phyloP scores from a whole-genome alignment of 2,329 filamentous ascomycete genomes.

The Diaporthe humulicola region DNA sequence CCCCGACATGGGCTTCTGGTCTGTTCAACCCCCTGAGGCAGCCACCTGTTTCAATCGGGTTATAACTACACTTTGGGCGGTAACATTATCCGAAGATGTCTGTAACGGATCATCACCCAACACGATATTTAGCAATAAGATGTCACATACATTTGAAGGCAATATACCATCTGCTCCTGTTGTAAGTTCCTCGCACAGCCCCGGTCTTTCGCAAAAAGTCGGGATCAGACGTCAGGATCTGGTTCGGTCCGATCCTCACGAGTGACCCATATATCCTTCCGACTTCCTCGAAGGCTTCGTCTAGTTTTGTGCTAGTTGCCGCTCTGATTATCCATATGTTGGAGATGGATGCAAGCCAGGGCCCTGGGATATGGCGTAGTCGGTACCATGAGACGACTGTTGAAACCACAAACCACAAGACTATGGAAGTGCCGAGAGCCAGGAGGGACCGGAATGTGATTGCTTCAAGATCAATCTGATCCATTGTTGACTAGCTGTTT shows the following conservation, averaged over 20 bases:
- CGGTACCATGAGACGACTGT: conserved; percentile 40
- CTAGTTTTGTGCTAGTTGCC: conserved; percentile 43
- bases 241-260: conserved; percentile 52
- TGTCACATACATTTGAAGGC: conserved; percentile 7
- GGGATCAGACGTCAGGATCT: conserved; percentile 52
- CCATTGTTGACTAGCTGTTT: background rate
- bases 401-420: conserved; percentile 39
- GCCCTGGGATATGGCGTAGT: conserved; percentile 46
- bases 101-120: too few relatives aligned
- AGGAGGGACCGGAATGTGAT: background rate
- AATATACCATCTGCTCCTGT: conserved; percentile 38
- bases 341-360: conserved; percentile 48
- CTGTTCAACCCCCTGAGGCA: background rate
- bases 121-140: background rate
- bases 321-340: conserved; percentile 49
- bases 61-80: background rate
- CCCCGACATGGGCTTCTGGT: too few relatives aligned
- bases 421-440: background rate
- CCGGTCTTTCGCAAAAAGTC: conserved; percentile 49
- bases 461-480: background rate
- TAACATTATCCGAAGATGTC: background rate
- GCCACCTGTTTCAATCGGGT: background rate
- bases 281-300: conserved; percentile 42
- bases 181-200: conserved; percentile 48
- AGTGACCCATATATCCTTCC: conserved; percentile 46